Percentiles rank a stretch among this genome's conserved stretches.
Conservation (phyloP, 345 rosid species). For the Moringa oleifera region DNA sequence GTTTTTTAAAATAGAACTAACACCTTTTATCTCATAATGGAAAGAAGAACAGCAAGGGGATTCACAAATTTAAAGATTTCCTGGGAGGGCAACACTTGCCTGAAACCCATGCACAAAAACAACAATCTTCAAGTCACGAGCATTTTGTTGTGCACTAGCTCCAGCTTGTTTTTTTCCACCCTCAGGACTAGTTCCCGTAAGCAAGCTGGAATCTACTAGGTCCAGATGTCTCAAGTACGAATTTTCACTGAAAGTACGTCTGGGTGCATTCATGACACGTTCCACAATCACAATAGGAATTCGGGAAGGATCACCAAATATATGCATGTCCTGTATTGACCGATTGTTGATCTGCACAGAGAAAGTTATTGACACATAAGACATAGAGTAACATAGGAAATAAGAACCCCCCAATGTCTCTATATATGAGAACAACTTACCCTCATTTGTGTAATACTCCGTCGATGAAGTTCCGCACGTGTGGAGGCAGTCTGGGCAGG, state of each 20-base stretch:
- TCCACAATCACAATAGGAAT: conserved; percentile 81
- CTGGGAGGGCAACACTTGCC: conserved; percentile 37
- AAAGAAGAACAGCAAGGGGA: background rate
- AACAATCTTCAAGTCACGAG: conserved; percentile 61
- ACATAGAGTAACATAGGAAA: background rate
- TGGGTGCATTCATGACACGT: conserved; percentile 80
- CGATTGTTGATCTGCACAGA: conserved; percentile 73
- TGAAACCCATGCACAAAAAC: conserved; percentile 97
- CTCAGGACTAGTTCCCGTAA: conserved; percentile 23
- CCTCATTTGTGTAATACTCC: conserved; percentile 95
- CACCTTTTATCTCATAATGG: too few relatives aligned
- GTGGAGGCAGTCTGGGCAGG: conserved; percentile 76
- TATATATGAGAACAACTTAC: conserved; percentile 30
- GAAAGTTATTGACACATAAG: conserved; percentile 1
- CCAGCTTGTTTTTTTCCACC: conserved; percentile 27
- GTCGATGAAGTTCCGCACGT: conserved; percentile 94
- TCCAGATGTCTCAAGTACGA: conserved; percentile 67
- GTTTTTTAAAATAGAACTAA: too few relatives aligned
- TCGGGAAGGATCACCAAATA: conserved; percentile 77
- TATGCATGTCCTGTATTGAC: conserved; percentile 86
- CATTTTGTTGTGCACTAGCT: conserved; percentile 25
- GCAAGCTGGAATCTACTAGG: conserved; percentile 32
- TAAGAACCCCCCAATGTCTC: background rate
- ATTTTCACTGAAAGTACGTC: conserved; percentile 72
- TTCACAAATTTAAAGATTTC: background rate